Percentiles rank a stretch among this genome's conserved stretches.
Evolutionary conservation across 331 rosid species (phyloP).

Genomic region (Quercus phellos): DNA sequence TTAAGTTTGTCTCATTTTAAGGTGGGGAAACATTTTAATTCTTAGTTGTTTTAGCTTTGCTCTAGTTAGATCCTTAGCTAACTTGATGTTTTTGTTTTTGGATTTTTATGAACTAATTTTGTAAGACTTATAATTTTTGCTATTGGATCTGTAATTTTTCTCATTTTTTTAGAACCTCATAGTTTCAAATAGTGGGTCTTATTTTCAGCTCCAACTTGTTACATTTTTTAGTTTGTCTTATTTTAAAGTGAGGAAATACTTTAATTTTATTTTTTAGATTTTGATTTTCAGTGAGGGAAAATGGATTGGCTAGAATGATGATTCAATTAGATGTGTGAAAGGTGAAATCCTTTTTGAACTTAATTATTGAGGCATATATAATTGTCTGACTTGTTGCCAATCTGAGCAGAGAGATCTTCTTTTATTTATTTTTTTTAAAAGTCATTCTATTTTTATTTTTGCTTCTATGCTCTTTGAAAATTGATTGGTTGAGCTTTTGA

Average conservation of each 20-base stretch:
- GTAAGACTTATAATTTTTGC: background rate
- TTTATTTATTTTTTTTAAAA: background rate
- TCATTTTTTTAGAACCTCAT: conserved; percentile 3
- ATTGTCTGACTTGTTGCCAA: conserved; percentile 27
- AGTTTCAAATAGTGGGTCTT: conserved; percentile 21
- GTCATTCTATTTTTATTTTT: too few relatives aligned
- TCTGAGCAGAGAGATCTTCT: too few relatives aligned
- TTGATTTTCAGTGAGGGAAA: background rate
- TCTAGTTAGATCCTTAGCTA: too few relatives aligned
- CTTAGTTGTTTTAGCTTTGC: too few relatives aligned
- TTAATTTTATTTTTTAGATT: background rate
- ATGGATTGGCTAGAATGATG: conserved; percentile 45
- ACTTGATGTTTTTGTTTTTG: background rate
- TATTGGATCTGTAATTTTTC: conserved; percentile 11
- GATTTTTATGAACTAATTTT: background rate
- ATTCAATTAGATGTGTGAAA: conserved; percentile 71
- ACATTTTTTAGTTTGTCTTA: conserved; percentile 24
- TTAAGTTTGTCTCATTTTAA: conserved; percentile 24
- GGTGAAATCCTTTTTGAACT: conserved; percentile 30
- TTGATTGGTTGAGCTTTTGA: background rate
- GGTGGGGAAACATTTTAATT: conserved; percentile 49
- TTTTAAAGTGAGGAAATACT: conserved; percentile 45
- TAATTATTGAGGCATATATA: conserved; percentile 32
- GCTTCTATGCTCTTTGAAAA: background rate
- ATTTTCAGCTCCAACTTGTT: conserved; percentile 11